Evolutionary conservation across 345 rosid genomes (phyloP), one percentile per base, ranked within the genome.

Genomic region (Citrus medica): DNA sequence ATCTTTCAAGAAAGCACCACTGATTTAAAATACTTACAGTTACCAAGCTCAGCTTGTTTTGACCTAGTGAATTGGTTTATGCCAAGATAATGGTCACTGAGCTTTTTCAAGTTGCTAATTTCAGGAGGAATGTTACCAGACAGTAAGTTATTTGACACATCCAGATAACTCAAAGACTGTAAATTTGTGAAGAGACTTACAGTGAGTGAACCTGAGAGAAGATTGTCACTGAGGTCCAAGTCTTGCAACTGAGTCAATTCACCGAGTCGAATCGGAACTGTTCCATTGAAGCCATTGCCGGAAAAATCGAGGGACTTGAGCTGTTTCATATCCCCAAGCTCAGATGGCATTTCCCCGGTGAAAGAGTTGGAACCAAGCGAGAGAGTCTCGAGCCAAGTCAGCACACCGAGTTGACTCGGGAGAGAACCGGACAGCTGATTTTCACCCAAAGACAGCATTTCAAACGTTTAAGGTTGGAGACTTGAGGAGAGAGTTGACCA

Each of bases 111-210:
- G 12, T 86, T 83, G 21, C 95, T 92, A 7, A 94, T 84, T 75
- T 88, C 93, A 0, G 87, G 83, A 2, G 95, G 93, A 75, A 94
- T 84, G 12, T 68, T 14, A 2, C 97, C 95, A 3, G 89, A 79
- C 60, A 96, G 84, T 0, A 93, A 86, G 79, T 96, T 96, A 86
- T 89, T 92, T 38, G 97, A 88, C 22, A 92, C 10, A 38, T 94
- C 99, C 3, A 94, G 80, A 10, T 93, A 90, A 28, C 84, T 74
- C 12, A 92, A 67, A 5, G 87, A 79, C 9, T 58, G 71, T 51
- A 93, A 89, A 46, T 85, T 85, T 35, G 74, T 76, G 78, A 90
- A 85, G 33, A 95, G 61, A 0, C 79, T 69, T 4, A 55, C 55
- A 42, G 92, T 93, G 42, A 93, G 73, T 7, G 93, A 78, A 72